Percentiles rank a stretch among this genome's conserved stretches.
Conservation (phyloP, 371 early-diverging fungal species). For the Mortierella sp. region DNA sequence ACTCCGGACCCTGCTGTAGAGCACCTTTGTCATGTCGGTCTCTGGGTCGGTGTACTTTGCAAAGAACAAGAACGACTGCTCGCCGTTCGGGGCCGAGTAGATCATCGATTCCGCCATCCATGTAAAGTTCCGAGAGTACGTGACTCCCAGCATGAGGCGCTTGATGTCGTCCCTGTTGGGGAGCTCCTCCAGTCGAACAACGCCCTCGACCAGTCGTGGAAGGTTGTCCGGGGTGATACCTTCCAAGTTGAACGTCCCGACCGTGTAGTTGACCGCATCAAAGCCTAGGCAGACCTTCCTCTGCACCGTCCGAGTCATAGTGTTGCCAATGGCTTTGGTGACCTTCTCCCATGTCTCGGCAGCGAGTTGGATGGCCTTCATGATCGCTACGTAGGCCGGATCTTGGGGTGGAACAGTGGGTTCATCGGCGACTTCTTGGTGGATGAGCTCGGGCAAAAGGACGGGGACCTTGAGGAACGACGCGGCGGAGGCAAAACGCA, state of each 20-base stretch:
- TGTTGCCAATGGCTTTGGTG: constrained; percentile 8
- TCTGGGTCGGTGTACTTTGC: constrained; percentile 19
- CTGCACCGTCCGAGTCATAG: background rate
- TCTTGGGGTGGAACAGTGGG: background rate
- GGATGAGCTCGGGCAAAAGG: background rate
- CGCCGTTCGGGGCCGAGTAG: constrained; percentile 15
- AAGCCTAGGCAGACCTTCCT: constrained; percentile 30
- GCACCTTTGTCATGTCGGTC: constrained; percentile 9
- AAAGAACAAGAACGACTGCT: constrained; percentile 18
- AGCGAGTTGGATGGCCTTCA: constrained; percentile 8
- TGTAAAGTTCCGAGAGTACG: constrained; percentile 30
- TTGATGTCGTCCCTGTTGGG: constrained; percentile 26
- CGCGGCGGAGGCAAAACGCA: constrained; percentile 18
- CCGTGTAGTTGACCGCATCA: constrained; percentile 15
- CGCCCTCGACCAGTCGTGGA: constrained; percentile 6
- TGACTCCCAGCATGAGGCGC: constrained; percentile 23
- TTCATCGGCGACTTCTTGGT: background rate
- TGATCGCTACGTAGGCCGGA: constrained; percentile 6
- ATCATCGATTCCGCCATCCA: constrained; percentile 35
- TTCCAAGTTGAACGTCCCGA: background rate
- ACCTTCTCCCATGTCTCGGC: constrained; percentile 25
- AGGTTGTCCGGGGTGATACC: constrained; percentile 8
- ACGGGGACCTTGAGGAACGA: constrained; percentile 21
- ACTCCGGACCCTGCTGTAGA: constrained; percentile 16
- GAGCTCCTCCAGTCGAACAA: constrained; percentile 10